Evolutionary conservation across 2,329 filamentous ascomycete species (phyloP).

Genomic region (Microdochium trichocladiopsis): DNA sequence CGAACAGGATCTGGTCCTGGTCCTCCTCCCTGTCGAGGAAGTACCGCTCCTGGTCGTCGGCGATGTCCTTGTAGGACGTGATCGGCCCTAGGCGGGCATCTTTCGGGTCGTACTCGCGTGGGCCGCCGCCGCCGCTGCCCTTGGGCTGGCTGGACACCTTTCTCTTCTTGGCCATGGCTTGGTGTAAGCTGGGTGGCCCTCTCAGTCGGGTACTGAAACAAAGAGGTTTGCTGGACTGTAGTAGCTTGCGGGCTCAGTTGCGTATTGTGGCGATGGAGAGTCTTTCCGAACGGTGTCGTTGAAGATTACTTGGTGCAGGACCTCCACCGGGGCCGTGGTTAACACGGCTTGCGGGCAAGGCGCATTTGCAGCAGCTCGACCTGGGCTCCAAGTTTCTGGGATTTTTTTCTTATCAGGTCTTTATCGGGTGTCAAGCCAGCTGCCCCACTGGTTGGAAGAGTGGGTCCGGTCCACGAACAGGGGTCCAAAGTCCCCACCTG

Average conservation of each 20-base stretch:
- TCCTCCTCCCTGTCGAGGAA: conserved; percentile 79
- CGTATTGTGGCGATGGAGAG: no score
- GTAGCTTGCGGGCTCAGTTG: no score
- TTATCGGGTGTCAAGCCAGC: background rate
- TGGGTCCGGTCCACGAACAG: no score
- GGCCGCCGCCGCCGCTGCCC: conserved; percentile 45
- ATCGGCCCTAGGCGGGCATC: conserved; percentile 57
- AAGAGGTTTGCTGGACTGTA: background rate
- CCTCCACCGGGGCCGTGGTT: no score
- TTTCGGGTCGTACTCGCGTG: conserved; percentile 40
- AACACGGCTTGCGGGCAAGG: no score
- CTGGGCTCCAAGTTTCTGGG: background rate
- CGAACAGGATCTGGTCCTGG: conserved; percentile 77
- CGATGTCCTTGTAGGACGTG: conserved; percentile 72
- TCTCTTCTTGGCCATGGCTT: conserved; percentile 58
- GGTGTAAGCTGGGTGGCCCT: background rate
- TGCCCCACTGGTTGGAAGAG: no score
- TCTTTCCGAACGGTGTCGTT: no score
- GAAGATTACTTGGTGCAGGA: no score
- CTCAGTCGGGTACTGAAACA: no score
- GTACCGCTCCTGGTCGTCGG: conserved; percentile 92
- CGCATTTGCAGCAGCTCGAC: background rate
- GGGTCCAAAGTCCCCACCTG: no score
- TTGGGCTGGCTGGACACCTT: conserved; percentile 53
- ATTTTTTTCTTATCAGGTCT: conserved; percentile 4